These are phyloP conservation scores for Suillus brevipes DNA, from an alignment of 768 basidiomycete genomes.

Conservation along the genomic window DNA sequence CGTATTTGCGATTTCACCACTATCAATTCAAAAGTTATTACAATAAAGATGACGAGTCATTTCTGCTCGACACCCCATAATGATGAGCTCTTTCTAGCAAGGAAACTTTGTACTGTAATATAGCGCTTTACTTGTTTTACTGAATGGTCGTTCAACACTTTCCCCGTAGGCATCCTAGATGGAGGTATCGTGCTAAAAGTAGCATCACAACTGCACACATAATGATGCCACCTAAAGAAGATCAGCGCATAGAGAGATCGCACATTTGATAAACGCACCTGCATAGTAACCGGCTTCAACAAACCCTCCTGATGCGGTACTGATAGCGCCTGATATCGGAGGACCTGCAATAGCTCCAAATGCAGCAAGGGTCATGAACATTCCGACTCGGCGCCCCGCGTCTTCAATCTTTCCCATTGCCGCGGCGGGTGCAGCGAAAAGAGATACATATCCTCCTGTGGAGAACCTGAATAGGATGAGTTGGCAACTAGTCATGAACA, in stretches of 20 bases:
- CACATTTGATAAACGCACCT: conserved; percentile 20
- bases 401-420: conserved; percentile 60
- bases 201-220: conserved; percentile 44
- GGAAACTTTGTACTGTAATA: neutral
- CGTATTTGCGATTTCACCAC: too few species aligned
- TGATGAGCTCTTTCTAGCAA: neutral
- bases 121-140: neutral
- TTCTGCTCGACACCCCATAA: neutral
- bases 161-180: conserved; percentile 40
- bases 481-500: neutral
- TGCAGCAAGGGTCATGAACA: conserved; percentile 60
- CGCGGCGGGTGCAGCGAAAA: conserved; percentile 59
- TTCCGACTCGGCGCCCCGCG: conserved; percentile 64
- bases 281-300: conserved; percentile 41
- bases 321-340: conserved; percentile 73
- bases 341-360: conserved; percentile 68
- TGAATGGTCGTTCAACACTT: conserved; percentile 21
- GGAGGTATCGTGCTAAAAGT: conserved; percentile 40
- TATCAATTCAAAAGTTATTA: neutral
- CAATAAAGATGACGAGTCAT: neutral
- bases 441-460: conserved; percentile 60
- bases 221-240: conserved; percentile 36
- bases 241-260: neutral
- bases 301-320: conserved; percentile 49
- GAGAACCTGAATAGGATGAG: conserved; percentile 42